Conservation (phyloP, 108 stramenopile genomes). For the Fragilaria radians region DNA sequence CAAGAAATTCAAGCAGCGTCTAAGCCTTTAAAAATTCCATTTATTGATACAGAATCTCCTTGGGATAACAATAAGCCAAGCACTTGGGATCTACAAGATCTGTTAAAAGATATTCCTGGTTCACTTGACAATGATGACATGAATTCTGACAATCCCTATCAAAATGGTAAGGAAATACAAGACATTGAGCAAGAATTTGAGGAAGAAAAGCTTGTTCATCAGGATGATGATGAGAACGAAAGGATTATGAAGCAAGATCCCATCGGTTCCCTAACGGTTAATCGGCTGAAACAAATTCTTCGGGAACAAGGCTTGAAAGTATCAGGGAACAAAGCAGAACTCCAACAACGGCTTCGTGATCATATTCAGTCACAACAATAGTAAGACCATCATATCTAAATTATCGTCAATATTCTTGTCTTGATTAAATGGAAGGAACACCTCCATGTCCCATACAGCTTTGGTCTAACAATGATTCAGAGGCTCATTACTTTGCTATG, state of each 20-base stretch:
- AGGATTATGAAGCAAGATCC: conserved; percentile 40
- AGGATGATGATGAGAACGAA: conserved; percentile 12
- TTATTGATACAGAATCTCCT: conserved; percentile 45
- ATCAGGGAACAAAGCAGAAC: conserved; percentile 65
- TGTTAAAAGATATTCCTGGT: not conserved
- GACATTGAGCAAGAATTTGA: conserved; percentile 11
- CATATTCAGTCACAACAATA: conserved; percentile 47
- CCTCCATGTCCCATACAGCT: too few relatives aligned
- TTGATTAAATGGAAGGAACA: too few relatives aligned
- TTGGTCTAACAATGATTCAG: too few relatives aligned
- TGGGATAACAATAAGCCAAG: conserved; percentile 35
- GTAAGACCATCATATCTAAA: too few relatives aligned
- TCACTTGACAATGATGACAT: conserved; percentile 7
- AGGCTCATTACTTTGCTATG: too few relatives aligned
- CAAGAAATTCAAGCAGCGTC: conserved; percentile 30
- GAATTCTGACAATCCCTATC: too few relatives aligned
- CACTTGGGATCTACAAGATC: not conserved
- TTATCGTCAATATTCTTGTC: too few relatives aligned
- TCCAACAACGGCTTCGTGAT: conserved; percentile 65
- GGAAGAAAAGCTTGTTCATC: conserved; percentile 11
- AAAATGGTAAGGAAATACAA: not conserved
- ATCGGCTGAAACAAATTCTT: conserved; percentile 72
- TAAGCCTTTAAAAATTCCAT: conserved; percentile 23
- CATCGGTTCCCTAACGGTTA: conserved; percentile 64
- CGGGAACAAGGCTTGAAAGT: conserved; percentile 55